These are phyloP conservation scores for Clathrus columnatus DNA, from an alignment of 768 basidiomycete genomes.

Conservation along the genomic window DNA sequence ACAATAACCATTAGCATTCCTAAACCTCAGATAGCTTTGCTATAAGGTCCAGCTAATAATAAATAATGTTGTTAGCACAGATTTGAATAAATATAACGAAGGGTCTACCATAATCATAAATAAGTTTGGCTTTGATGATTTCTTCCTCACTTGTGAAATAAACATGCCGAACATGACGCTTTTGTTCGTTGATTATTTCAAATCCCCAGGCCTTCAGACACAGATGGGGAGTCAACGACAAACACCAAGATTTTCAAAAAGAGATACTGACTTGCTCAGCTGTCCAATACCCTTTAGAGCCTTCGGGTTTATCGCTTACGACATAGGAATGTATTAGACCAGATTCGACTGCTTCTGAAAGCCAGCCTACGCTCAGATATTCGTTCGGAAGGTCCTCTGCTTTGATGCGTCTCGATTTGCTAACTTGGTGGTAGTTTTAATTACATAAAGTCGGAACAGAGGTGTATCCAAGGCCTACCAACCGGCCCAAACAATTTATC, in stretches of 20 bases:
- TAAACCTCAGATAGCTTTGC: background rate
- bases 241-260: too few relatives aligned
- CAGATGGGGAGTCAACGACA: background rate
- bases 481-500: conserved; percentile 3
- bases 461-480: conserved; percentile 1
- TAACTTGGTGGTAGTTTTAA: background rate
- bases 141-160: conserved; percentile 9
- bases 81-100: background rate
- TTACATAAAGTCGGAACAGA: background rate
- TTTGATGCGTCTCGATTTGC: conserved; percentile 21
- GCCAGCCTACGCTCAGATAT: conserved; percentile 35
- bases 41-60: background rate
- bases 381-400: conserved; percentile 25
- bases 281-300: background rate
- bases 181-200: conserved; percentile 8
- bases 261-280: conserved; percentile 3
- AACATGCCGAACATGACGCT: conserved; percentile 8
- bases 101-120: conserved; percentile 17
- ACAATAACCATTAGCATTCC: background rate
- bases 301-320: conserved; percentile 8
- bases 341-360: conserved; percentile 26
- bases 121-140: conserved; percentile 16
- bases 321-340: conserved; percentile 6
- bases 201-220: conserved; percentile 10
- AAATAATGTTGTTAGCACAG: too few relatives aligned